Base-by-base conservation (phyloP, 129 eudicot genomes). In the Artemisia tridentata region DNA sequence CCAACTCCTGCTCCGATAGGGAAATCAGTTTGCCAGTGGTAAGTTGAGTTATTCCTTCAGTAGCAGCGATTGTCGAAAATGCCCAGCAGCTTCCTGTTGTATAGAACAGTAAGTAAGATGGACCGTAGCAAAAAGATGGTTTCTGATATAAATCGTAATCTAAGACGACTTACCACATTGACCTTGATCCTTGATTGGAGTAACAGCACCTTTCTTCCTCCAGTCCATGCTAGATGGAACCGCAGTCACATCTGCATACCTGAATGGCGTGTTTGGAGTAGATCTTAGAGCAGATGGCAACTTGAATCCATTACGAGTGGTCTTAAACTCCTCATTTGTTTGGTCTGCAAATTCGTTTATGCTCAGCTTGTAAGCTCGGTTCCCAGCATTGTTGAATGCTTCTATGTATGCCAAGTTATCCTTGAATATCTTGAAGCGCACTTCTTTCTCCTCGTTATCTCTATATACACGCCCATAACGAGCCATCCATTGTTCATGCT, bases 61-160 rank as follows among this genome's bases (percentile, higher is more conserved):
- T 84, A 10, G 79, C 89, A 21, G 73, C 96, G 20, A 89, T 82
- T 1, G 89, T 78, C 6, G 89, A 84, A 78, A 86, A 89, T n/a
- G 92, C 87, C 96, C 96, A 89, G 63, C 89, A 86, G 78, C 96
- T 89, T 11, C 96, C 92, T 89, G 78, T 74, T 75, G 46, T 25
- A 65, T 17, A 21, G 43, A 21, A 65, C n/a, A 12, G 41, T 21
- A 23, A 58, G 41, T 62, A 31, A 31, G 16, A 62, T 1, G 6
- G 38, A 29, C 8, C 2, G 17, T 62, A 58, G 38, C 64, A 11
- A 23, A 10, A 58, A 58, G 4, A 20, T 58, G 7, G 34, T 10
- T 8, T 38, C 43, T 38, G 45, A 7, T 38, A 38, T 38, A 38
- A 7, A 38, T 38, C 45, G 11, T 2, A 38, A 38, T 38, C 11